A percentile compares a stretch with the other conserved stretches of the same genome.
Conservation (phyloP, 805 yeast genomes). For the Blastobotrys robertii region DNA sequence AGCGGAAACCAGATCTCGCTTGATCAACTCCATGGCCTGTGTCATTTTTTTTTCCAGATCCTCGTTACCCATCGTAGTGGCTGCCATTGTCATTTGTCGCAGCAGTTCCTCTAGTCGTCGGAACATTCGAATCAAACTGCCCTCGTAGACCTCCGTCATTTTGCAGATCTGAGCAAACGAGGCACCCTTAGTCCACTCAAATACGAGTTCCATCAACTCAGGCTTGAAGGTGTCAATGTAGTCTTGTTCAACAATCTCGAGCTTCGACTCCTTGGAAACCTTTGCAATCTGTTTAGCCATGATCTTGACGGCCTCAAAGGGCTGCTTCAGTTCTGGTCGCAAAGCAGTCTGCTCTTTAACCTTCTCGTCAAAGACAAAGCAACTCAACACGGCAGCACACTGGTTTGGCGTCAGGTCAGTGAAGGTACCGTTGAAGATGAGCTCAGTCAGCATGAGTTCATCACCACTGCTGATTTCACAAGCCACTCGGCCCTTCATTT, state of each 20-base stretch:
- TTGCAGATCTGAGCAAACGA: conserved; percentile 93
- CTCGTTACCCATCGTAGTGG: conserved; percentile 87
- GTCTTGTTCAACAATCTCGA: conserved; percentile 84
- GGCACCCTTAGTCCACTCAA: conserved; percentile 95
- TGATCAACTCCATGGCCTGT: conserved; percentile 71
- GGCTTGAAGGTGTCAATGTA: conserved; percentile 87
- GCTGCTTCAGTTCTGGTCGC: conserved; percentile 86
- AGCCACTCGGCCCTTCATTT: conserved; percentile 94
- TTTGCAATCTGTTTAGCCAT: conserved; percentile 90
- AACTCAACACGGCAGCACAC: conserved; percentile 83
- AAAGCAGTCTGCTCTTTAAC: conserved; percentile 78
- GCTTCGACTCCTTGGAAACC: conserved; percentile 77
- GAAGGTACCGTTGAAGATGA: conserved; percentile 92
- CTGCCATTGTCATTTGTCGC: conserved; percentile 82
- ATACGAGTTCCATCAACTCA: conserved; percentile 94
- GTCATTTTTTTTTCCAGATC: conserved; percentile 85
- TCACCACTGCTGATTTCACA: conserved; percentile 92
- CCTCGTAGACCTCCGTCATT: conserved; percentile 98
- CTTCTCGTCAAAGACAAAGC: conserved; percentile 95
- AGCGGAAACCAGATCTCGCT: conserved; percentile 94
- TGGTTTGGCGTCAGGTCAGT: conserved; percentile 81
- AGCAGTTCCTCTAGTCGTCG: conserved; percentile 88
- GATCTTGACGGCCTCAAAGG: conserved; percentile 76
- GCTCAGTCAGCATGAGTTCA: conserved; percentile 68
- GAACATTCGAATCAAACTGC: conserved; percentile 89